These are phyloP conservation scores for Apiospora rasikravindrae DNA, from an alignment of 2,329 filamentous ascomycete species.

Conservation along the genomic window DNA sequence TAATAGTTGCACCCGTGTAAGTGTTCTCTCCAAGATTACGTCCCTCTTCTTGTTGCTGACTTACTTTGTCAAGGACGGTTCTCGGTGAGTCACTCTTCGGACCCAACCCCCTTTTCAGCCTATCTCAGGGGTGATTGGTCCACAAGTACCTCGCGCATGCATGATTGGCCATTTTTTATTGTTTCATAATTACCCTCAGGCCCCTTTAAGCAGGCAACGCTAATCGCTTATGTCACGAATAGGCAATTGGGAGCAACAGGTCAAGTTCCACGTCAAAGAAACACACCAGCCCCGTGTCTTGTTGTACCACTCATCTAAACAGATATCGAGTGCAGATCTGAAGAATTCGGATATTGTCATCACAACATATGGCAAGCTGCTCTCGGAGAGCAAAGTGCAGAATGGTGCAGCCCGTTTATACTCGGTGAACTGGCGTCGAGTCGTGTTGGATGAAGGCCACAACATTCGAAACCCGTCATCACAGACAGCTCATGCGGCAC, in stretches of 20 bases:
- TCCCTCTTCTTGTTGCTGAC: neutral
- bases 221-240: constrained; percentile 49
- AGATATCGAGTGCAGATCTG: constrained; percentile 61
- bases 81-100: neutral
- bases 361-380: constrained; percentile 82
- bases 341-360: constrained; percentile 76
- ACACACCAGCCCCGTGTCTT: constrained; percentile 69
- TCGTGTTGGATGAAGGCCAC: constrained; percentile 86
- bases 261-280: constrained; percentile 70
- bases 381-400: constrained; percentile 63
- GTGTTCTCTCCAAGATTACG: constrained; percentile 37
- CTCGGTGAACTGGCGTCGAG: constrained; percentile 71
- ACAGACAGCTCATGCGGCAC: constrained; percentile 73
- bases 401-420: constrained; percentile 47
- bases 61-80: neutral
- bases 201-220: neutral
- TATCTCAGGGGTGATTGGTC: neutral
- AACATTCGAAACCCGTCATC: constrained; percentile 79
- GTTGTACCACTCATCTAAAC: constrained; percentile 71
- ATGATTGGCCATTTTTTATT: neutral
- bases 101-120: neutral
- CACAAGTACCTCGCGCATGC: neutral
- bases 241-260: constrained; percentile 88
- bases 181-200: neutral
- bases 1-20: constrained; percentile 81